These are phyloP conservation scores for Gracilaria domingensis DNA, from an alignment of 23 red algal species.

Conservation along the genomic window DNA sequence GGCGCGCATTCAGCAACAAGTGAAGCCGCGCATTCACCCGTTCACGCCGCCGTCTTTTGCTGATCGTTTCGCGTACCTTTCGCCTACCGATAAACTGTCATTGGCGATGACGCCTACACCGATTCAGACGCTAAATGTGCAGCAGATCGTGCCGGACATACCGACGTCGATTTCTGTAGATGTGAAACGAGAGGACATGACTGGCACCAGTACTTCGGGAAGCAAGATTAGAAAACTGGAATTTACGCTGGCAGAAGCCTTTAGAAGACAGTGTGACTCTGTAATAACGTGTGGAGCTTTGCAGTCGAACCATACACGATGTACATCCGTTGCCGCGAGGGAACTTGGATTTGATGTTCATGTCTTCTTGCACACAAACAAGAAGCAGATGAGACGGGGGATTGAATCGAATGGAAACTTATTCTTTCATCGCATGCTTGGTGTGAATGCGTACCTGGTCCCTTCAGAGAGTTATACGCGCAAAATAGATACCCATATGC, in stretches of 20 bases:
- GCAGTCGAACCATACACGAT: conserved; percentile 61
- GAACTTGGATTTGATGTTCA: conserved; percentile 53
- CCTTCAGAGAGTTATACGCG: conserved; percentile 12
- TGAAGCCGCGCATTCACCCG: neutral
- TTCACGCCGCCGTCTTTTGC: conserved; percentile 23
- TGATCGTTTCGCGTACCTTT: neutral
- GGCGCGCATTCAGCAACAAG: conserved; percentile 8
- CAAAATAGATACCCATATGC: conserved; percentile 34
- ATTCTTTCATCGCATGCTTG: conserved; percentile 53
- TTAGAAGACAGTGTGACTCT: neutral
- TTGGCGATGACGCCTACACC: conserved; percentile 52
- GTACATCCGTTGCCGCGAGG: conserved; percentile 59
- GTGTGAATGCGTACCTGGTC: conserved; percentile 58
- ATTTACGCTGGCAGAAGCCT: conserved; percentile 63
- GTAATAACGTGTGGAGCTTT: conserved; percentile 62
- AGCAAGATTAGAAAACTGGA: conserved; percentile 77
- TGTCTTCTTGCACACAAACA: conserved; percentile 52
- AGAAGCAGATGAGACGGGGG: neutral
- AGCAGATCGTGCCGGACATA: neutral
- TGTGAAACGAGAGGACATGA: conserved; percentile 76
- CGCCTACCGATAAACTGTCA: conserved; percentile 34
- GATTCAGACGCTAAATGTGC: conserved; percentile 41
- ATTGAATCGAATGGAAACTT: conserved; percentile 49
- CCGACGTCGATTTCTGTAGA: conserved; percentile 5
- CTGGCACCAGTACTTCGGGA: conserved; percentile 39